Evolutionary conservation across 306 rosid genomes (phyloP).

Genomic region (Glycine latifolia): DNA sequence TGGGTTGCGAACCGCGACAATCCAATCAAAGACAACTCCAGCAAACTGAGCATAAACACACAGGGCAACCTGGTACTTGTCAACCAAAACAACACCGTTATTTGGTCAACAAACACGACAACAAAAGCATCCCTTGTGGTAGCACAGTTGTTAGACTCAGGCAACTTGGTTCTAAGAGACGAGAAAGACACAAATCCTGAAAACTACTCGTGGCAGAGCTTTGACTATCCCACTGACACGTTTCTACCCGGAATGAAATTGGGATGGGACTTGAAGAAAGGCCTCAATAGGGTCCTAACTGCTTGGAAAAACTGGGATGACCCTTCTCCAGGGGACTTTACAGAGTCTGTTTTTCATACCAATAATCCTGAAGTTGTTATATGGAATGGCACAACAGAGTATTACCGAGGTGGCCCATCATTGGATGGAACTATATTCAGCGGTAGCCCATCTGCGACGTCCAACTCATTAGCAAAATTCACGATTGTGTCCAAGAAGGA

Average conservation of each 20-base stretch:
- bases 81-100: neutral
- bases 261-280: neutral
- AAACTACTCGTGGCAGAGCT: conserved; percentile 15
- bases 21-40: neutral
- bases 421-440: neutral
- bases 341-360: neutral
- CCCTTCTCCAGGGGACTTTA: conserved; percentile 25
- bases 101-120: conserved; percentile 22
- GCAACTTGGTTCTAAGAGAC: conserved; percentile 8
- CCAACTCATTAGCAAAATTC: neutral
- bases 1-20: conserved; percentile 29
- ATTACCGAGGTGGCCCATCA: neutral
- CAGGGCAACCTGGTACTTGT: neutral
- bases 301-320: conserved; percentile 31
- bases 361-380: neutral
- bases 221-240: neutral
- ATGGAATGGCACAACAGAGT: neutral
- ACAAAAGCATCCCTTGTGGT: neutral
- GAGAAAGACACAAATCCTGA: neutral
- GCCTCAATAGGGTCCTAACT: neutral
- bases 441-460: neutral
- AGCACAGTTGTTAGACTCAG: neutral
- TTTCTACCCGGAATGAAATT: neutral
- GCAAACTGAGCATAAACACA: neutral
- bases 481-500: neutral